Evolutionary conservation across 345 rosid genomes (phyloP).

Genomic region (Linum trigynum): DNA sequence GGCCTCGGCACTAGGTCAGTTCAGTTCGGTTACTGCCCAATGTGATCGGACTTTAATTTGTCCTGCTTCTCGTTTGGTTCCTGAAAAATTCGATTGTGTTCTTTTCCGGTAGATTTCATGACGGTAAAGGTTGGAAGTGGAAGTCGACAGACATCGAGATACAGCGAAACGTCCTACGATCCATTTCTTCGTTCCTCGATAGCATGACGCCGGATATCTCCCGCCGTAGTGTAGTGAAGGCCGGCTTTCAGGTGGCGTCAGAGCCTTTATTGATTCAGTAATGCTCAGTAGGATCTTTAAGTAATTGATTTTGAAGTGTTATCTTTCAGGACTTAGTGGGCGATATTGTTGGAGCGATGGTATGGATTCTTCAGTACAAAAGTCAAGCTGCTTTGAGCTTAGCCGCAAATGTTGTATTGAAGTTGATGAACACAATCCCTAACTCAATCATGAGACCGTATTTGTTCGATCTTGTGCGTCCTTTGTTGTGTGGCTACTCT

Average conservation of each 20-base stretch:
- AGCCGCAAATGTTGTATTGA: slow-evolving; percentile 45
- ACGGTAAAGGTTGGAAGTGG: slow-evolving; percentile 53
- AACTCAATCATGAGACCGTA: slow-evolving; percentile 34
- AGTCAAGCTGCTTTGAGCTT: slow-evolving; percentile 38
- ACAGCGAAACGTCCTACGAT: slow-evolving; percentile 60
- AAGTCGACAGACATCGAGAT: slow-evolving; percentile 63
- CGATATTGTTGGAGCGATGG: slow-evolving; percentile 62
- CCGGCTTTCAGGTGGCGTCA: slow-evolving; percentile 3
- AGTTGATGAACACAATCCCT: slow-evolving; percentile 36
- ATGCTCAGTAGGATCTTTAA: neutral
- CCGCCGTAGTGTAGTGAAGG: slow-evolving; percentile 52
- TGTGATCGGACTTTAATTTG: no score
- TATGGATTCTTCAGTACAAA: slow-evolving; percentile 54
- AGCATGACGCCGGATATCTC: slow-evolving; percentile 34
- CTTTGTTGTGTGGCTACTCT: slow-evolving; percentile 40
- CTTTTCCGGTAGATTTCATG: slow-evolving; percentile 22
- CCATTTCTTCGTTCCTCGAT: slow-evolving; percentile 66
- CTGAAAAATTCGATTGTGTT: neutral
- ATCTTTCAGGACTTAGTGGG: slow-evolving; percentile 51
- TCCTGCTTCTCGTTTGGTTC: neutral
- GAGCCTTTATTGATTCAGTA: neutral
- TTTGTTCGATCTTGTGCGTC: slow-evolving; percentile 40
- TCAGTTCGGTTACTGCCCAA: neutral
- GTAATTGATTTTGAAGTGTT: neutral
- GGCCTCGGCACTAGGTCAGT: slow-evolving; percentile 47